These are phyloP conservation scores for Suzukiozyma palmioleophila DNA, from an alignment of 1,139 yeast genomes.

Conservation along the genomic window DNA sequence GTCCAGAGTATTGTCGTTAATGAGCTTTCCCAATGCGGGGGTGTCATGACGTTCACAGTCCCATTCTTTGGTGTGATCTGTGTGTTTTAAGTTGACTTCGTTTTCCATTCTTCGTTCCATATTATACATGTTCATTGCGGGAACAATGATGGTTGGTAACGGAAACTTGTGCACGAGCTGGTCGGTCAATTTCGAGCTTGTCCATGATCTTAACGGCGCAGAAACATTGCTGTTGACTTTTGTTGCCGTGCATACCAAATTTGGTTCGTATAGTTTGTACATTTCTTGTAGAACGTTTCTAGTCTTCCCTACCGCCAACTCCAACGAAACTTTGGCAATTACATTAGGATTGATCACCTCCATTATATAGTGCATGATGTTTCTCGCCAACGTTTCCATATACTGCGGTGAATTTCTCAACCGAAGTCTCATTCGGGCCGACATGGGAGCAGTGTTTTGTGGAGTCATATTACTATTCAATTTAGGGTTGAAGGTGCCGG, in stretches of 20 bases:
- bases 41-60: conserved; percentile 1
- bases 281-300: conserved; percentile 56
- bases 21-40: neutral
- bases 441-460: conserved; percentile 21
- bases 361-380: conserved; percentile 46
- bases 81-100: conserved; percentile 16
- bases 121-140: conserved; percentile 56
- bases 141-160: conserved; percentile 65
- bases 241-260: conserved; percentile 57
- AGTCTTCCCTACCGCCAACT: conserved; percentile 57
- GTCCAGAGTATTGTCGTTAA: neutral
- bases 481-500: conserved; percentile 4
- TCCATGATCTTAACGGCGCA: conserved; percentile 59
- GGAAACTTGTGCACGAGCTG: conserved; percentile 59
- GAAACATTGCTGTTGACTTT: conserved; percentile 44
- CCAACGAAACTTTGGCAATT: conserved; percentile 57
- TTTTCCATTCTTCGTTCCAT: conserved; percentile 41
- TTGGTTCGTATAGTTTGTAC: conserved; percentile 61
- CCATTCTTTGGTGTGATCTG: conserved; percentile 3
- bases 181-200: conserved; percentile 58
- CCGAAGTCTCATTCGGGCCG: conserved; percentile 28
- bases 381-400: conserved; percentile 29
- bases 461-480: conserved; percentile 19
- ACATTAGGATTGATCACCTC: conserved; percentile 44
- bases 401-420: conserved; percentile 33